Evolutionary conservation across 495 filamentous ascomycete genomes (phyloP), one percentile per base, ranked within the genome.

Genomic region (Cryomyces minteri): DNA sequence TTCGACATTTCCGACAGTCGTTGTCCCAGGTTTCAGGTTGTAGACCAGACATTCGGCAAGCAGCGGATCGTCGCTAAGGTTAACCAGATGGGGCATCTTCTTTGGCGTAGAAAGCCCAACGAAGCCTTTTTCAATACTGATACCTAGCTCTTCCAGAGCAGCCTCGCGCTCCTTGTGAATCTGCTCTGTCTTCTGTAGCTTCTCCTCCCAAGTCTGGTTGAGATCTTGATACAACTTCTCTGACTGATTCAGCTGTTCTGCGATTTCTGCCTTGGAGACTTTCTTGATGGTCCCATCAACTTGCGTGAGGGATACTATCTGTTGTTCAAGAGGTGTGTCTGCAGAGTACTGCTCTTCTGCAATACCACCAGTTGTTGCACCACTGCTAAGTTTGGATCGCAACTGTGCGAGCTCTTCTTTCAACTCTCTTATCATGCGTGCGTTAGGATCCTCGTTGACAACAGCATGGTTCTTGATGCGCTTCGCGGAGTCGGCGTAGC

Each of bases 391-490:
- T 57, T 96, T 96, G 51, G 82, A 80, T 52, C 90, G 71, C 31
- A 99, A 67, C 43, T 90, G 70, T 4, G 84, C 75, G 48, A 99
- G 62, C 54, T 99, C 90, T 57, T 99, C 90, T 60, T 96, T 99
- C 46, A 99, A 65, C 55, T 99, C 90, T 54, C 90, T 73, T 48
- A 99, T 96, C 90, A 99, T 99, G 47, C 88, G 78, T 49, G 90
- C 90, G 58, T 99, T 99, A 38, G 90, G 86, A 66, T 96, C 90
- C 58, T 99, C 90, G 67, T 99, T 99, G 59, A 99, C 82, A 30
- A 99, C 92, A 34, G 90, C 90, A 60, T 99, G 92, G 65, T 99
- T 96, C 84, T 96, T 96, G 69, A 99, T 99, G 52, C 90, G 76
- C 64, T 99, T 99, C 25, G 90, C 90, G 5, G 85, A 94, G 60